Evolutionary conservation across 306 rosid genomes (phyloP), one percentile per base, ranked within the genome.

Genomic region (Glycine soja): DNA sequence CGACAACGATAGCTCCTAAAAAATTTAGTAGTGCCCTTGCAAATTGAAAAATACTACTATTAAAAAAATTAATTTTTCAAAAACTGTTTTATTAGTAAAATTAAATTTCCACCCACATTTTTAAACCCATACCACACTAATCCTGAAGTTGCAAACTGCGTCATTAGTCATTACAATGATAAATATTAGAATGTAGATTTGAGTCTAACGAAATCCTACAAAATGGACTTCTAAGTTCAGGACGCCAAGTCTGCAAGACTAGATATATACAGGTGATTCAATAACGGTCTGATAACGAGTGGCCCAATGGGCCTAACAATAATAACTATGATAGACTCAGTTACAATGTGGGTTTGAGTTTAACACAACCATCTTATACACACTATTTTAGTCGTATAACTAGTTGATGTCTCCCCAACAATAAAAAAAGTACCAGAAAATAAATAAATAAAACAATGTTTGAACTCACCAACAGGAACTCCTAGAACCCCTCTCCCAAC

Each of bases 1-100:
- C 98, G 88, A 95, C 85, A 61, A 92, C 92, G 53, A 95, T 74
- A 81, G 98, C 97, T 86, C 94, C 97, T 48, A 95, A 85, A 56
- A 90, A 88, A 85, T 77, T 91, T 63, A 95, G 45, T 14, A 90
- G 57, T 75, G 94, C 93, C 82, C 99, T 98, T 95, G 85, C 82
- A 91, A 14, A 59, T 72, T 12, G 70, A 66, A 84, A 18, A 8
- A 4, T 7, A 43, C 46, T 7, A 18, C 16, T 45, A 69, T 4
- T 6, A 18, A 11, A 5, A 69, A 68, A 68, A 18, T 10, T 6
- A 43, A 8, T 2, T 15, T 42, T 67, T 15, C 72, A 67, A 2
- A 45, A 45, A 10, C 30, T 24, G 30, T 24, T 24, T 24, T 24
- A 24, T 19, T 12, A 70, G 11, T 70, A 47, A 10, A 68, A 47